Percentiles rank a stretch among this genome's conserved stretches.
Conservation (phyloP, 345 rosid genomes). For the Eucalyptus virginea region DNA sequence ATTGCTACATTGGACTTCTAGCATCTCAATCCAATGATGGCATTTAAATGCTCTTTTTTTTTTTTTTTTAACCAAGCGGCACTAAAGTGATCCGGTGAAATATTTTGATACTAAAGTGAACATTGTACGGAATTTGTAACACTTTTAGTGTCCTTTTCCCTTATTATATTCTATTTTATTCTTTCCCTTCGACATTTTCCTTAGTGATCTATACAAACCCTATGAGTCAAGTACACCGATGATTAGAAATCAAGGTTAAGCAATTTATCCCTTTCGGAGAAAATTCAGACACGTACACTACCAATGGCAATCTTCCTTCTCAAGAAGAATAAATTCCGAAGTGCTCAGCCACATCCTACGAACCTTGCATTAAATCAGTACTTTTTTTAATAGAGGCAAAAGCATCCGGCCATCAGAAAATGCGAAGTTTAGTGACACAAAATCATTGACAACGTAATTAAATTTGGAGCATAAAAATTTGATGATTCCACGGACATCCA, state of each 20-base stretch:
- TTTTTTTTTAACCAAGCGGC: not conserved
- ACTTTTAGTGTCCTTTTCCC: not conserved
- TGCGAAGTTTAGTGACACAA: not conserved
- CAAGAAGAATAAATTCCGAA: not conserved
- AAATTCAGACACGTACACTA: not conserved
- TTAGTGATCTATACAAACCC: not conserved
- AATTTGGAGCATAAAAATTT: not conserved
- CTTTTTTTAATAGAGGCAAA: not conserved
- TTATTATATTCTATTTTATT: too few relatives aligned
- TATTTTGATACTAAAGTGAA: not conserved
- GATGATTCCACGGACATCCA: not conserved
- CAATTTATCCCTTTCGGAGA: not conserved
- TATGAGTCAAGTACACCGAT: not conserved
- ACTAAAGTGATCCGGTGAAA: too few relatives aligned
- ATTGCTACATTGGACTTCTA: not conserved
- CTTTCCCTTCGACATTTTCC: not conserved
- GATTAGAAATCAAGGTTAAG: not conserved
- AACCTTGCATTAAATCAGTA: not conserved
- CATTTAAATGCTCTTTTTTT: not conserved
- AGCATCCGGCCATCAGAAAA: not conserved
- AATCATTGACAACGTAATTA: not conserved
- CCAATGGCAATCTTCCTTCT: not conserved
- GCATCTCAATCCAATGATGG: not conserved
- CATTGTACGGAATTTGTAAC: rapidly evolving
- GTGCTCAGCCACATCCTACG: not conserved